Percentiles rank a stretch among this genome's conserved stretches.
These are phyloP conservation scores for Glycyrrhiza uralensis DNA, from an alignment of 306 rosid genomes.

Conservation along the genomic window DNA sequence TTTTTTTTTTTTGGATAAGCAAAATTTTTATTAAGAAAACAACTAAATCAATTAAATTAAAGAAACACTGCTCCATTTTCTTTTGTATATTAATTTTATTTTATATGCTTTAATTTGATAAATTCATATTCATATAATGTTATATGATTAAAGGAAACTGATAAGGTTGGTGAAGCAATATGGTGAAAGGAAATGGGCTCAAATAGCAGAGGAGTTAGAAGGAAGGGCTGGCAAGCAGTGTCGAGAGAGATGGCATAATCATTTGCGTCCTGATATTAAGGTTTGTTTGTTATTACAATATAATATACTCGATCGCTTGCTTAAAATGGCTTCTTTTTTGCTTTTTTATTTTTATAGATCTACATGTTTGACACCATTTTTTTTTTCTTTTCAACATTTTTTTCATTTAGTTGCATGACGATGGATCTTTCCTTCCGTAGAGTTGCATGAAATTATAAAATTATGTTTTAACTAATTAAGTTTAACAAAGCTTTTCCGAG, in stretches of 20 bases:
- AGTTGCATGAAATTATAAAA: neutral
- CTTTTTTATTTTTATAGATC: neutral
- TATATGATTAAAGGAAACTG: conserved; percentile 44
- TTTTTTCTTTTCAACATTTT: neutral
- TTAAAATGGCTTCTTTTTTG: too few relatives aligned
- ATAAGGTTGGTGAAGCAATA: conserved; percentile 68
- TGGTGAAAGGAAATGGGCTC: conserved; percentile 85
- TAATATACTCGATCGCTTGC: too few relatives aligned
- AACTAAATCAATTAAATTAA: too few relatives aligned
- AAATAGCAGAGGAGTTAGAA: conserved; percentile 63
- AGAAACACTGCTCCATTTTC: neutral
- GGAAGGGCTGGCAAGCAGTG: conserved; percentile 94
- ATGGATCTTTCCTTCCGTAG: neutral
- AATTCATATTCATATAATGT: neutral
- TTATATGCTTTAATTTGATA: neutral
- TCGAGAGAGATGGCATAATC: conserved; percentile 95
- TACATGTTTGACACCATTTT: neutral
- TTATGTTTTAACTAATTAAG: neutral
- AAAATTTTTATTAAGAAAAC: too few relatives aligned
- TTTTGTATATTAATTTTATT: neutral
- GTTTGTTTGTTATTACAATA: too few relatives aligned
- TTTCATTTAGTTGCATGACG: neutral
- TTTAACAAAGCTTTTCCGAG: neutral
- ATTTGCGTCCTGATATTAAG: conserved; percentile 92
- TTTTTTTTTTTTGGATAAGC: too few relatives aligned